phyloP scores from a whole-genome alignment of 345 rosid species.

The Citrus inodora region DNA sequence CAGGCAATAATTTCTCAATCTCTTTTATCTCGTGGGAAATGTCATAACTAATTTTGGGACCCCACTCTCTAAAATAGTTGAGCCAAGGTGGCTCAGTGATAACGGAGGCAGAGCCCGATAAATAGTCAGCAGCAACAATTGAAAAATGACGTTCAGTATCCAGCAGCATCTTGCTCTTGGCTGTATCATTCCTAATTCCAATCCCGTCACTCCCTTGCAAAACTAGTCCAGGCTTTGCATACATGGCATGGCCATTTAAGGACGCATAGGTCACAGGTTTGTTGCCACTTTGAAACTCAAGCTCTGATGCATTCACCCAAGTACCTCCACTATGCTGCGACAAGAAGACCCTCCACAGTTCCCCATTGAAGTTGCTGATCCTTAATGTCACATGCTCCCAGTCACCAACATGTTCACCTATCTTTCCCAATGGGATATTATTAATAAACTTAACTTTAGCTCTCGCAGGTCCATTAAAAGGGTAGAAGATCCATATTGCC shows the following conservation, averaged over 20 bases:
- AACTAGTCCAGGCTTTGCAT: slow-evolving; percentile 66
- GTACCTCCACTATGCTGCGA: slow-evolving; percentile 70
- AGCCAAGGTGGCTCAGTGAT: slow-evolving; percentile 61
- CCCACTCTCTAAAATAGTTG: slow-evolving; percentile 68
- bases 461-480: slow-evolving; percentile 75
- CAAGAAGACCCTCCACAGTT: slow-evolving; percentile 48
- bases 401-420: slow-evolving; percentile 85
- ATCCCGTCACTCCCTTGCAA: slow-evolving; percentile 57
- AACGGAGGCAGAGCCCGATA: slow-evolving; percentile 24
- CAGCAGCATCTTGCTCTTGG: slow-evolving; percentile 41
- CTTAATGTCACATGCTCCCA: slow-evolving; percentile 89
- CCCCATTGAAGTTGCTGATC: slow-evolving; percentile 73
- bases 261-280: slow-evolving; percentile 61
- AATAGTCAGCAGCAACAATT: slow-evolving; percentile 56
- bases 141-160: slow-evolving; percentile 44
- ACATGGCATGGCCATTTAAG: slow-evolving; percentile 78
- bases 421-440: slow-evolving; percentile 45
- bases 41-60: slow-evolving; percentile 62
- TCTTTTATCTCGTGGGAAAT: slow-evolving; percentile 35
- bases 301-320: slow-evolving; percentile 62
- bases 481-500: slow-evolving; percentile 73
- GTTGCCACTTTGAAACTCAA: slow-evolving; percentile 59
- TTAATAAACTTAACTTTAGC: slow-evolving; percentile 61
- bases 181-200: slow-evolving; percentile 77
- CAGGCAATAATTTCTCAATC: slow-evolving; percentile 44